Evolutionary conservation across 2,329 filamentous ascomycete genomes (phyloP), one percentile per base, ranked within the genome.

Genomic region (Phyllachora maydis): DNA sequence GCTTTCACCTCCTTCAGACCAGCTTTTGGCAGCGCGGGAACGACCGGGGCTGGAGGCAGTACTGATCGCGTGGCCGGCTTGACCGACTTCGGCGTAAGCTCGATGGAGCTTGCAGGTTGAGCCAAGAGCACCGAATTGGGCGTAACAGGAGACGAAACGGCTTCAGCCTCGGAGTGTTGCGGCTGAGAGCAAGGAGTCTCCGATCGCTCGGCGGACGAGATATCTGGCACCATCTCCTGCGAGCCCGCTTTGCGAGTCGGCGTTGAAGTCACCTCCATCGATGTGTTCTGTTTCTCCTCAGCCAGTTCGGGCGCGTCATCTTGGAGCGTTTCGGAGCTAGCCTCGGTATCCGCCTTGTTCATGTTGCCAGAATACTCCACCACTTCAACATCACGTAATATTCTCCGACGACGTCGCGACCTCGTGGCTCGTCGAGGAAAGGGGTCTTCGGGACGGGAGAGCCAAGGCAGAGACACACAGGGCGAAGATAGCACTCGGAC

Each of bases 11-110:
- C 45, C 22, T 44, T 49, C 4, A 41, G 32, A 17, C 30, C 36
- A 8, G 38, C 25, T 36, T 55, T 60, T 5, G 57, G 54, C 6
- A 59, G 33, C 16, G 41, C 49, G 6, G 59, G 59, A 12, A 63
- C 29, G n/a, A 56, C 44, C 4, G 58, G 56, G 19, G 54, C 32
- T 2, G 51, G 52, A 8, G 52, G 49, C 4, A 46, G 36, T 11
- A 46, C 42, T 9, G 47, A 29, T 6, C 50, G 51, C 18, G 32
- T 35, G 18, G 33, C 36, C 21, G 35, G 37, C 34, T 41, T 51
- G 11, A 29, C 30, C 7, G 36, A 19, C 16, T 42, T n/a, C n/a
- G n/a, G 43, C 2, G 37, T 34, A 5, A 45, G 32, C 9, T 36
- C 39, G 8, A 34, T 24, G 17, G 32, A 23, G 22, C 35, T 30